Conservation (phyloP, 2,329 filamentous ascomycete genomes). For the Paracoccidioides brasiliensis region DNA sequence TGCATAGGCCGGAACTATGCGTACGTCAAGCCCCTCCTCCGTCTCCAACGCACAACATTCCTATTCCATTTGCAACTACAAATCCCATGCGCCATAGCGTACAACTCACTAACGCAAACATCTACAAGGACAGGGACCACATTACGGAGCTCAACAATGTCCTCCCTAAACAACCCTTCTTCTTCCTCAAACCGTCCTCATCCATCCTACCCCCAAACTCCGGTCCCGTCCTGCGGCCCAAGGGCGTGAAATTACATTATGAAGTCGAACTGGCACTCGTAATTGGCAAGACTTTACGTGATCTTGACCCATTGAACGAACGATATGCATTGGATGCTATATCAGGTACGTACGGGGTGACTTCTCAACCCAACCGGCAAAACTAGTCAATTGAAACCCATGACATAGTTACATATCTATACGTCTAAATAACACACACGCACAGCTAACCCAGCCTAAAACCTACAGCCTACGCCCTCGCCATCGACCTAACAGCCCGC, state of each 20-base stretch:
- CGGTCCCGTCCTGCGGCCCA: constrained; percentile 68
- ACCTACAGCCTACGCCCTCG: constrained; percentile 61
- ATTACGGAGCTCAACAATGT: constrained; percentile 80
- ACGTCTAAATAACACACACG: background rate
- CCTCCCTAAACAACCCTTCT: constrained; percentile 89
- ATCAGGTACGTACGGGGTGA: constrained; percentile 42
- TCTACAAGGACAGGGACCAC: constrained; percentile 55
- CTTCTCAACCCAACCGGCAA: too few relatives aligned
- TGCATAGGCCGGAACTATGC: constrained; percentile 96
- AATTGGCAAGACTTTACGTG: constrained; percentile 66
- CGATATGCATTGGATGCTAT: constrained; percentile 70
- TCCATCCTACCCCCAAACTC: constrained; percentile 56
- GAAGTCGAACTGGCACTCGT: constrained; percentile 89
- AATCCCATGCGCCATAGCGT: background rate
- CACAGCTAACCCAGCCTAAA: background rate
- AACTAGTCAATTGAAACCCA: background rate
- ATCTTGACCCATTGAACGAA: constrained; percentile 62
- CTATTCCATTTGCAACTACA: background rate
- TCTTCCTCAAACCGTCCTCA: constrained; percentile 91
- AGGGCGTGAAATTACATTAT: constrained; percentile 77
- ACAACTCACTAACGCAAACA: background rate
- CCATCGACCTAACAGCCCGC: constrained; percentile 94
- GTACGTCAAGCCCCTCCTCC: constrained; percentile 37
- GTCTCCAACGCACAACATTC: background rate
- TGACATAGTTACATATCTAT: background rate